Percentiles rank a stretch among this genome's conserved stretches.
Conservation (phyloP, 805 yeast genomes). For the Clavispora carvajalis region DNA sequence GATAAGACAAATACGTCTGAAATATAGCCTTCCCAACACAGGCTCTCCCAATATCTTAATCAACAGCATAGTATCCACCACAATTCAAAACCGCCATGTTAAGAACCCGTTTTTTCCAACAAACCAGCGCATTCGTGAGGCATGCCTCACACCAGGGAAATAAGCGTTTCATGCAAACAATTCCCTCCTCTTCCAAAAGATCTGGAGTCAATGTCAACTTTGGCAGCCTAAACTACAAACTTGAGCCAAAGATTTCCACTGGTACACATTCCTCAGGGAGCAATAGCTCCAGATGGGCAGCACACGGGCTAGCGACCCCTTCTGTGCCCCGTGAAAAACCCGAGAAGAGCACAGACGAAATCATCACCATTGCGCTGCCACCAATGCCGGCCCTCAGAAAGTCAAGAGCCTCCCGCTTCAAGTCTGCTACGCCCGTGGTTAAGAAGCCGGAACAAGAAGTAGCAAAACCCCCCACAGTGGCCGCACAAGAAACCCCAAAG, state of each 20-base stretch:
- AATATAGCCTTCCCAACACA: too few relatives aligned
- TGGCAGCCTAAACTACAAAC: constrained; percentile 6
- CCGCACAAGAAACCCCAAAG: constrained; percentile 14
- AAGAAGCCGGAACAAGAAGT: not conserved
- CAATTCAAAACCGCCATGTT: constrained; percentile 5
- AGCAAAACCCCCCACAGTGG: not conserved
- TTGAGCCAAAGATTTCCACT: constrained; percentile 6
- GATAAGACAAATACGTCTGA: too few relatives aligned
- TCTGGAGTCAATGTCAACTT: constrained; percentile 8
- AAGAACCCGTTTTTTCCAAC: constrained; percentile 6
- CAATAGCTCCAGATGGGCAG: constrained; percentile 26
- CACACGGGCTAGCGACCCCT: constrained; percentile 22
- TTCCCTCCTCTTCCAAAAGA: constrained; percentile 15
- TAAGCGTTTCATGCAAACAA: constrained; percentile 25
- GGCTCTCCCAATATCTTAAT: not conserved
- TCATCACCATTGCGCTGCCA: constrained; percentile 7
- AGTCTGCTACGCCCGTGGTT: constrained; percentile 4
- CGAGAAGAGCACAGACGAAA: constrained; percentile 1
- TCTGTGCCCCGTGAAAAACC: constrained; percentile 2
- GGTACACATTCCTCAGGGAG: not conserved
- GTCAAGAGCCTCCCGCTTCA: constrained; percentile 29
- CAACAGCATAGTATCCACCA: too few relatives aligned
- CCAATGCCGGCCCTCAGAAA: constrained; percentile 18
- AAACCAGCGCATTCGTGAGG: constrained; percentile 10
- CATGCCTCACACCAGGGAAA: constrained; percentile 12